Percentiles rank a stretch among this genome's conserved stretches.
These are phyloP conservation scores for Agaricus blazei DNA, from an alignment of 768 basidiomycete genomes.

Conservation along the genomic window DNA sequence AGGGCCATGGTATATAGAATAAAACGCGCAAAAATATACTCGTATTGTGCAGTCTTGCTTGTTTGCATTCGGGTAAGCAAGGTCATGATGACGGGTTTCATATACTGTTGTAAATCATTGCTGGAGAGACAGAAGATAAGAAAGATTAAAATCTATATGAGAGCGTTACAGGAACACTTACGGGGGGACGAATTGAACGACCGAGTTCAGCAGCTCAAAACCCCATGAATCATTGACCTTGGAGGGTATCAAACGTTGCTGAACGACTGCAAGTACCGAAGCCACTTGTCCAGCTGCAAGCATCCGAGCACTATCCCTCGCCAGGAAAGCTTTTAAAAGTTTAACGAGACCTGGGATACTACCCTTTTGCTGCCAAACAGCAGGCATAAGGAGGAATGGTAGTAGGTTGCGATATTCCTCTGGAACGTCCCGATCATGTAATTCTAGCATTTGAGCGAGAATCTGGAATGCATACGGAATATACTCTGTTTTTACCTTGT, in stretches of 20 bases:
- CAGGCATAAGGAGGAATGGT: conserved; percentile 77
- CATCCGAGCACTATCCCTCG: conserved; percentile 65
- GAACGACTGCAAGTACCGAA: conserved; percentile 79
- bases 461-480: conserved; percentile 98
- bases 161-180: conserved; percentile 35
- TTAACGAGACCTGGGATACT: conserved; percentile 92
- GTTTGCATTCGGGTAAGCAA: conserved; percentile 83
- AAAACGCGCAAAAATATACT: conserved; percentile 78
- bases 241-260: conserved; percentile 84
- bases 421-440: conserved; percentile 65
- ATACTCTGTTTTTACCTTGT: conserved; percentile 61
- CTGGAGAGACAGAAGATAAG: conserved; percentile 28
- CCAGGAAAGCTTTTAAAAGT: conserved; percentile 78
- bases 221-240: conserved; percentile 89
- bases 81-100: conserved; percentile 70
- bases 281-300: conserved; percentile 65
- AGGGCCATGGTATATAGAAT: conserved; percentile 72
- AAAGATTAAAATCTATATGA: not conserved
- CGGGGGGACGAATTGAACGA: conserved; percentile 71
- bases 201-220: conserved; percentile 79
- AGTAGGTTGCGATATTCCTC: conserved; percentile 74
- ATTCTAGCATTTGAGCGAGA: conserved; percentile 90
- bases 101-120: conserved; percentile 60
- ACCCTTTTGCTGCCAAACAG: conserved; percentile 90
- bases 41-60: conserved; percentile 86